A percentile compares a stretch with the other conserved stretches of the same genome.
Conservation (phyloP, 129 eudicot species). For the Flaveria ramosissima region DNA sequence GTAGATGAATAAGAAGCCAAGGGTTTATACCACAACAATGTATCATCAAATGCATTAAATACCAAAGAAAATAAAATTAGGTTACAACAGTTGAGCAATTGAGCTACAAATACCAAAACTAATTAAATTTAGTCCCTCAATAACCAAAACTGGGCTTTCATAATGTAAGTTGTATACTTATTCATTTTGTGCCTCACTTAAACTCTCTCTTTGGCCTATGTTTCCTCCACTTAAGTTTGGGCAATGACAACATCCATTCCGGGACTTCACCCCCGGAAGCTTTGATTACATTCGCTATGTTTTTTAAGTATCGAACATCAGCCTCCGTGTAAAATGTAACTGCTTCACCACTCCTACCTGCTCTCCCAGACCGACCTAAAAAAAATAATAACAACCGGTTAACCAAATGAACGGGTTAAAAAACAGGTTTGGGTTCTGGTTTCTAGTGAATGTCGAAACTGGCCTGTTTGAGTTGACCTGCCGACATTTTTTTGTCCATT, state of each 20-base stretch:
- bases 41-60: constrained; percentile 22
- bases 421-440: too few species aligned
- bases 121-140: background rate
- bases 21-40: background rate
- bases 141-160: constrained; percentile 19
- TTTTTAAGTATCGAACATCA: constrained; percentile 67
- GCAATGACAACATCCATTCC: constrained; percentile 64
- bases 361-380: constrained; percentile 92
- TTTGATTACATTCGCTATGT: constrained; percentile 83
- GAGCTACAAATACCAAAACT: background rate
- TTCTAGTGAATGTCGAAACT: background rate
- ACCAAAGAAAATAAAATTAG: constrained; percentile 10
- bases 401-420: background rate
- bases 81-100: constrained; percentile 12
- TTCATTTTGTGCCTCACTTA: constrained; percentile 47
- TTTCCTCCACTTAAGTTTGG: constrained; percentile 82
- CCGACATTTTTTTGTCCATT: background rate
- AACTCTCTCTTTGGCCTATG: constrained; percentile 81
- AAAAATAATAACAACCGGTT: background rate
- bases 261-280: constrained; percentile 94
- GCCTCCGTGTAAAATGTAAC: constrained; percentile 89
- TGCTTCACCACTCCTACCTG: constrained; percentile 95
- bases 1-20: too few species aligned
- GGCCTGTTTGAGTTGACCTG: background rate
- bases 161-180: constrained; percentile 1